phyloP scores from a whole-genome alignment of 139 green algal genomes.

The Desmodesmus armatus region DNA sequence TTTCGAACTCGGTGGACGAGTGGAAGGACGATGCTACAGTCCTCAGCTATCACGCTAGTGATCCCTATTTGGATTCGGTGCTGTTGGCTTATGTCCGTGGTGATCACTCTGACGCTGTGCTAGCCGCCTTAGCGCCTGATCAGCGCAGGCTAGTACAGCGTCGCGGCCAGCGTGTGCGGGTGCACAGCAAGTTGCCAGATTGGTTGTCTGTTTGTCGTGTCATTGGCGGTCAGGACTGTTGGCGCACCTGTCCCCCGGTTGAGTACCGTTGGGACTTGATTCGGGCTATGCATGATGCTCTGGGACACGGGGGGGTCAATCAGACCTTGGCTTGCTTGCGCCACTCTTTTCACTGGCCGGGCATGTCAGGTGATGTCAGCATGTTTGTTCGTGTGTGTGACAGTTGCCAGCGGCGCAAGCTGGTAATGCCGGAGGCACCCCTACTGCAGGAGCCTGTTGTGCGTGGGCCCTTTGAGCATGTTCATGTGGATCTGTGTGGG shows the following conservation, averaged over 20 bases:
- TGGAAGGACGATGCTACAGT: conserved; percentile 2
- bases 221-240: not conserved
- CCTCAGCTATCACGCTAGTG: not conserved
- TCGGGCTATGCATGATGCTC: conserved; percentile 14
- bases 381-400: conserved; percentile 11
- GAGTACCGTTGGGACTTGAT: conserved; percentile 37
- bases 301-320: not conserved
- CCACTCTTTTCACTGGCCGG: not conserved
- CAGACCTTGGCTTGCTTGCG: not conserved
- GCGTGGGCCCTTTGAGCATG: not conserved
- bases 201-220: conserved; percentile 2
- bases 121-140: not conserved
- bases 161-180: not conserved
- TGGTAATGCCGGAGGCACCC: not conserved
- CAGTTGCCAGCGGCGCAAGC: not conserved
- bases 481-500: conserved; percentile 10
- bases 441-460: not conserved
- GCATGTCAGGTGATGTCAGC: not conserved
- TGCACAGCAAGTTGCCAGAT: not conserved
- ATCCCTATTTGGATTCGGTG: not conserved
- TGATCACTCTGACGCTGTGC: not conserved
- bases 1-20: conserved; percentile 26
- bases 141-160: not conserved
- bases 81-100: conserved; percentile 6
- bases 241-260: conserved; percentile 26